Evolutionary conservation across 768 basidiomycete genomes (phyloP).

Genomic region (Tylopilus subfusipes): DNA sequence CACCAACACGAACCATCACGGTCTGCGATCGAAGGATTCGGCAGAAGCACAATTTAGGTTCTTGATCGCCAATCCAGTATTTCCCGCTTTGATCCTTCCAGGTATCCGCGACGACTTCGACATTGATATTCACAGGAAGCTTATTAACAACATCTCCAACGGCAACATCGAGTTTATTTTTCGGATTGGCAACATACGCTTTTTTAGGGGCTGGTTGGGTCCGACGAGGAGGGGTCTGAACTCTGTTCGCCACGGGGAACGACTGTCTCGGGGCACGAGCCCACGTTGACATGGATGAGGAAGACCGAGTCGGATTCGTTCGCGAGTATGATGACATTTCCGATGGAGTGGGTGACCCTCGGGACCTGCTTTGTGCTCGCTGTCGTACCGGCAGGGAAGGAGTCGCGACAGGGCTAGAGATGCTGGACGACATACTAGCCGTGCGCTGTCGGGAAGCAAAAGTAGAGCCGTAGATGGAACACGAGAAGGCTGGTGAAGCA

Average conservation of each 20-base stretch:
- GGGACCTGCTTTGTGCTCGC: constrained; percentile 42
- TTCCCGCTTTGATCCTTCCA: constrained; percentile 94
- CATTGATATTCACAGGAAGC: constrained; percentile 77
- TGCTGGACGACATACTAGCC: constrained; percentile 52
- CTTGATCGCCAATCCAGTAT: constrained; percentile 94
- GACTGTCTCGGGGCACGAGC: constrained; percentile 66
- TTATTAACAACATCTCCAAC: constrained; percentile 91
- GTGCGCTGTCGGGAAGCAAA: constrained; percentile 85
- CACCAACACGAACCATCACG: constrained; percentile 95
- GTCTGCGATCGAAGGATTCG: constrained; percentile 87
- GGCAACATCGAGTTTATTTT: constrained; percentile 87
- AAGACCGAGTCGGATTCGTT: constrained; percentile 41
- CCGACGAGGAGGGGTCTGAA: constrained; percentile 47
- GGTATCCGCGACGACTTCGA: constrained; percentile 75
- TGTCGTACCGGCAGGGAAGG: constrained; percentile 34
- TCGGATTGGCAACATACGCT: constrained; percentile 82
- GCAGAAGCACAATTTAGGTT: constrained; percentile 88
- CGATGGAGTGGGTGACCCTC: constrained; percentile 62
- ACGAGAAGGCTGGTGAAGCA: constrained; percentile 31
- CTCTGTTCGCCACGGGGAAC: constrained; percentile 42
- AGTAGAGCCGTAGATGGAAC: constrained; percentile 55
- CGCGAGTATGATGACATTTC: constrained; percentile 52
- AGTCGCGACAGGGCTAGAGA: constrained; percentile 33
- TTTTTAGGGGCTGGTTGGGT: constrained; percentile 43
- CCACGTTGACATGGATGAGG: constrained; percentile 58